Evolutionary conservation across 768 basidiomycete species (phyloP), one percentile per base, ranked within the genome.

Genomic region (Amanita jacksonii): DNA sequence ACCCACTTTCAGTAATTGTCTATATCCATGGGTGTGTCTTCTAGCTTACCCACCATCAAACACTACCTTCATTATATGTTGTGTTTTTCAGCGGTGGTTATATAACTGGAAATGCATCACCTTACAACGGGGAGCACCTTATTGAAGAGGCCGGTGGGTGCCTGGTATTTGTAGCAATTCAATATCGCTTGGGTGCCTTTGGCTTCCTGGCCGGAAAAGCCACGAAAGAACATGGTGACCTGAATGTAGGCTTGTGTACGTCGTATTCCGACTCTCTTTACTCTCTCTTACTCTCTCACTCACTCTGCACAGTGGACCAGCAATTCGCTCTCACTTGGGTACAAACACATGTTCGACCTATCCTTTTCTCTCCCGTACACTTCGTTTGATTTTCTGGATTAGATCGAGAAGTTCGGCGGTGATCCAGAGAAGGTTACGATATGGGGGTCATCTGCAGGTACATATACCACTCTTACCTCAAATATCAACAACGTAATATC

Each of bases 231-330:
- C 56, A 57, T 8, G 74, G 74, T 5, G 63, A 49, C 2, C 51
- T 73, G 45, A 76, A 76, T 38, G 71, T 67, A 12, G 74, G 73
- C 15, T 51, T 76, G 40, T 54, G 74, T 74, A 46, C 41, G 69
- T 61, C 12, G 27, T 12, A 28, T 12, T 28, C 12, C 27, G 6
- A 28, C 7, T 28, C 27, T 28, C 7, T 10, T 39, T 13, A 12
- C 27, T 28, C 27, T 28, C 7, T 28, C 27, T 28, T 12, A 28
- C 27, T 12, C 27, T 28, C 6, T 28, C 12, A 28, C 12, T 12
- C 27, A 70, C n/a, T n/a, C n/a, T n/a, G n/a, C n/a, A n/a, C n/a
- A n/a, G 68, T 70, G 49, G 70, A 72, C 41, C 68, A 71, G 49
- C 57, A 67, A 28, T 66, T 65, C 48, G 68, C 68, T 13, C 44